A percentile compares a stretch with the other conserved stretches of the same genome.
Evolutionary conservation across 2,329 filamentous ascomycete species (phyloP).

Genomic region (Parascedosporium putredinis): DNA sequence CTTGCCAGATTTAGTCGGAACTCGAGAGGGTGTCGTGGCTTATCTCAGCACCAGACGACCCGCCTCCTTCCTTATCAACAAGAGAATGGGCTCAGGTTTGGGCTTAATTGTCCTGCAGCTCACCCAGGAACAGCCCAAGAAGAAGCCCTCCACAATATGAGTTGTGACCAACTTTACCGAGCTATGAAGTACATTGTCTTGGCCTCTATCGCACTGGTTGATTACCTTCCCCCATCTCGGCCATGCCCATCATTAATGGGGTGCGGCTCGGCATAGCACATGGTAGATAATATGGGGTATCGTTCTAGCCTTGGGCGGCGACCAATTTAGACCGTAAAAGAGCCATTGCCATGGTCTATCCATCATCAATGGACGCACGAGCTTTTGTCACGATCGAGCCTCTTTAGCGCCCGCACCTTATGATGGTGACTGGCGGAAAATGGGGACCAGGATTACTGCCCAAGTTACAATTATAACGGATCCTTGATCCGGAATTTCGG

Average conservation of each 20-base stretch:
- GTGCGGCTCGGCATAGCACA: background rate
- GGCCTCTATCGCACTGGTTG: background rate
- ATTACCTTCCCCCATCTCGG: background rate
- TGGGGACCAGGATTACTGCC: too few species aligned
- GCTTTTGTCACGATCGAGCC: background rate
- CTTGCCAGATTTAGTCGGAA: too few species aligned
- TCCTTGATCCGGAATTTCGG: background rate
- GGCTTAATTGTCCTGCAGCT: slow-evolving; percentile 1
- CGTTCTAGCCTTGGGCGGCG: background rate
- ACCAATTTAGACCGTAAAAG: background rate
- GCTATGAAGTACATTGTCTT: background rate
- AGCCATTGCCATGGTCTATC: background rate
- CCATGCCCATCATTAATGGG: background rate
- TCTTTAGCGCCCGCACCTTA: background rate
- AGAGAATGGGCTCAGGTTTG: background rate
- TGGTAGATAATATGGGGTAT: background rate
- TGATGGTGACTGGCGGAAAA: background rate
- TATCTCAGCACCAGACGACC: background rate
- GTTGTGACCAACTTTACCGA: background rate
- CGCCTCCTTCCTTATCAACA: background rate
- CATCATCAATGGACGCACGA: background rate
- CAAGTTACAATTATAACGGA: too few species aligned
- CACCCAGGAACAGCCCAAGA: background rate
- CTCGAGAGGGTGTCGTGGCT: background rate
- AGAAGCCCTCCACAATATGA: background rate